phyloP scores from a whole-genome alignment of 1,139 yeast genomes.

The Geotrichum reessii region DNA sequence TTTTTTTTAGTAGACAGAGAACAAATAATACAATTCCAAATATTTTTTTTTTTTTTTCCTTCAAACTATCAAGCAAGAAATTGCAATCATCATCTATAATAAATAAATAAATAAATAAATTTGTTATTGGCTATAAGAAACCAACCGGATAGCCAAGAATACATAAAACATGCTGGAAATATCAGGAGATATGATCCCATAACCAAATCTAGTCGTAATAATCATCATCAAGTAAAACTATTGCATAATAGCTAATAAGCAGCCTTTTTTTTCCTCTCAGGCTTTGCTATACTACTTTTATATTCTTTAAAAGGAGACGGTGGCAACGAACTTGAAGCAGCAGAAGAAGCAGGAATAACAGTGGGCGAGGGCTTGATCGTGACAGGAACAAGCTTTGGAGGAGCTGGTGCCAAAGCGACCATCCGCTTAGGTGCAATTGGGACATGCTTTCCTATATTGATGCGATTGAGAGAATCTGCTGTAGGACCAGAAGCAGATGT shows the following conservation, averaged over 20 bases:
- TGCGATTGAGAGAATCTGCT: neutral
- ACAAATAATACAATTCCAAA: neutral
- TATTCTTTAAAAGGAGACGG: neutral
- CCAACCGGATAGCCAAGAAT: too few relatives aligned
- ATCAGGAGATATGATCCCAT: neutral
- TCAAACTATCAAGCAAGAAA: too few relatives aligned
- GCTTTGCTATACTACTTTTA: neutral
- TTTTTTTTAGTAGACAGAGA: too few relatives aligned
- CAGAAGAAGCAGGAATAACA: neutral
- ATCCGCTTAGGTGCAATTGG: conserved; percentile 31
- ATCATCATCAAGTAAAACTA: neutral
- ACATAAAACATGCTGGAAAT: neutral
- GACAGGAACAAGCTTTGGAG: conserved; percentile 12
- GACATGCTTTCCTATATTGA: conserved; percentile 20
- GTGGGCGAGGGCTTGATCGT: conserved; percentile 3
- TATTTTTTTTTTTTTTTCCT: too few relatives aligned
- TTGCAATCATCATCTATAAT: too few relatives aligned
- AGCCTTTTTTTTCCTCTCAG: neutral
- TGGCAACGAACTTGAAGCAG: neutral
- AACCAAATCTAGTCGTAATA: neutral
- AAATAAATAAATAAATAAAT: too few relatives aligned
- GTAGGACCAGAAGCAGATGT: conserved; percentile 7
- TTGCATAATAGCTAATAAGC: neutral
- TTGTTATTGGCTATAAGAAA: too few relatives aligned
- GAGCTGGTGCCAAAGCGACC: conserved; percentile 25